phyloP scores from a whole-genome alignment of 257 asterid species.

The Ocimum tenuiflorum region DNA sequence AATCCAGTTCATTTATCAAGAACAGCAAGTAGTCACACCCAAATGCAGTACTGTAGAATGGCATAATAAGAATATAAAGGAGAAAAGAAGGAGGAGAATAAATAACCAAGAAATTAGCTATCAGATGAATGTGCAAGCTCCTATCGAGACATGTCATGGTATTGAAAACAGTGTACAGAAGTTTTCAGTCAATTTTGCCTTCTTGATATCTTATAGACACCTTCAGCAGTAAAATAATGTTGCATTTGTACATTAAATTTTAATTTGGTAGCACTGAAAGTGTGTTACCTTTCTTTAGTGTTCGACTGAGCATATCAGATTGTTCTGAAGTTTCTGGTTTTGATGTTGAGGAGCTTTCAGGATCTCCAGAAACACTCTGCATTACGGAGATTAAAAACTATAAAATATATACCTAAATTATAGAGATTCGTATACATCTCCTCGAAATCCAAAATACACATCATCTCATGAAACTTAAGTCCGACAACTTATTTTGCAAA shows the following conservation, averaged over 20 bases:
- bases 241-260: neutral
- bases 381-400: constrained; percentile 12
- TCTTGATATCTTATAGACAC: constrained; percentile 2
- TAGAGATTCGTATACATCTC: constrained; percentile 8
- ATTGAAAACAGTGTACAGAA: neutral
- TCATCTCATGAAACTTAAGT: neutral
- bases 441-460: neutral
- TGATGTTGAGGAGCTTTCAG: constrained; percentile 51
- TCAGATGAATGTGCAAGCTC: constrained; percentile 3
- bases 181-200: neutral
- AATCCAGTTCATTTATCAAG: neutral
- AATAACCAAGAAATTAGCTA: neutral
- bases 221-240: constrained; percentile 7
- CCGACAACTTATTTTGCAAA: constrained; percentile 8
- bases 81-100: neutral
- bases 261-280: constrained; percentile 3
- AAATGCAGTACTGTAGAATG: neutral
- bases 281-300: constrained; percentile 63
- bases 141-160: constrained; percentile 5
- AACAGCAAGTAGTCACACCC: neutral
- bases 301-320: constrained; percentile 43
- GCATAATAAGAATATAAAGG: neutral
- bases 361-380: constrained; percentile 71
- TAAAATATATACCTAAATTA: neutral
- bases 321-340: constrained; percentile 38